Conservation (phyloP, 2,329 filamentous ascomycete species). For the Colletotrichum sp. region DNA sequence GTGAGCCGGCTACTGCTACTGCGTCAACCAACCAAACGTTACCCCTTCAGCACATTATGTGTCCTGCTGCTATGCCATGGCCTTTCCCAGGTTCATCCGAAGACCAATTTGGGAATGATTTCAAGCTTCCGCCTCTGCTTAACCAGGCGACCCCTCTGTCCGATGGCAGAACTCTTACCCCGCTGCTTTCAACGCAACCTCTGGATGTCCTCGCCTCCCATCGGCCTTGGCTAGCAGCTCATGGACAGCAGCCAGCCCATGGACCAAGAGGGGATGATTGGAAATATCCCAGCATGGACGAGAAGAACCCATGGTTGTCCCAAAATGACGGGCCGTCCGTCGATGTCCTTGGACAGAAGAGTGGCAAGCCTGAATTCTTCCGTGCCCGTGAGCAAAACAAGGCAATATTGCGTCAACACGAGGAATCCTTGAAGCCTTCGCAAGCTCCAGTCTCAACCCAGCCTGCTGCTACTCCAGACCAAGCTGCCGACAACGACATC, state of each 20-base stretch:
- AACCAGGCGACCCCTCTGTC: background rate
- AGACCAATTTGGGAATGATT: background rate
- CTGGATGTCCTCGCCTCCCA: background rate
- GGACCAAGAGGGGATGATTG: background rate
- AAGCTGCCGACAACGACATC: background rate
- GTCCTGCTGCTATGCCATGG: background rate
- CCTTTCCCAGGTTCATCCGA: background rate
- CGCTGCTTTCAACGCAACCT: background rate
- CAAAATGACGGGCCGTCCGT: conserved; percentile 18
- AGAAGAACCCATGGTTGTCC: background rate
- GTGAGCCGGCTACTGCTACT: background rate
- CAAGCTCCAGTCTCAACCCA: background rate
- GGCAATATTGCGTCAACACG: background rate
- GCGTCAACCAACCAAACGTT: background rate
- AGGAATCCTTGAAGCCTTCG: background rate
- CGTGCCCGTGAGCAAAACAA: conserved; percentile 43
- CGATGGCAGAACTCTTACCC: background rate
- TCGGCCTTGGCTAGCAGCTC: background rate
- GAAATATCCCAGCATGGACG: background rate
- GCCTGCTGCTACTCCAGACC: background rate
- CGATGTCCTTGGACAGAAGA: conserved; percentile 36
- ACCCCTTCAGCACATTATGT: background rate
- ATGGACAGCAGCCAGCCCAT: background rate
- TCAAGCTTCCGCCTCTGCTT: background rate
- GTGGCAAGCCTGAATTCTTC: conserved; percentile 44